Conservation (phyloP, 2,329 filamentous ascomycete species). For the Colletotrichum eremochloae region DNA sequence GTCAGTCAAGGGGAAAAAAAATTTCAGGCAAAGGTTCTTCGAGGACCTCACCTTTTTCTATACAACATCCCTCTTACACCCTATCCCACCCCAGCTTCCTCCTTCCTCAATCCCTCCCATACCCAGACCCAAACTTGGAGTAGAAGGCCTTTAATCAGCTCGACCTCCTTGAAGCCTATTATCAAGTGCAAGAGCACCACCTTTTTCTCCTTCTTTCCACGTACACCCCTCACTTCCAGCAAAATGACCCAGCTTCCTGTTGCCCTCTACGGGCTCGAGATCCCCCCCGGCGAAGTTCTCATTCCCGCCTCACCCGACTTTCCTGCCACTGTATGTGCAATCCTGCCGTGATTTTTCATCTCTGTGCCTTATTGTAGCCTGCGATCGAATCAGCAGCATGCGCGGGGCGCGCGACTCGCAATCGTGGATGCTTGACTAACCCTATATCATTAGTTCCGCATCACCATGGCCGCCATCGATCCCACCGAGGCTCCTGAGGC, state of each 20-base stretch:
- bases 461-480: conserved; percentile 98
- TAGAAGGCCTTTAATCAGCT: conserved; percentile 34
- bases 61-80: conserved; percentile 32
- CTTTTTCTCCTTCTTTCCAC: conserved; percentile 17
- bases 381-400: conserved; percentile 6
- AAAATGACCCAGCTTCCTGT: conserved; percentile 72
- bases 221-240: conserved; percentile 20
- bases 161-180: conserved; percentile 39
- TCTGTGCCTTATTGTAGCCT: background rate
- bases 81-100: conserved; percentile 35
- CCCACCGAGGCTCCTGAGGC: conserved; percentile 81
- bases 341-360: background rate
- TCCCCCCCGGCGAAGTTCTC: conserved; percentile 86
- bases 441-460: conserved; percentile 79
- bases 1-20: conserved; percentile 41
- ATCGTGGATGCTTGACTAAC: conserved; percentile 47
- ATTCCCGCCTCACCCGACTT: conserved; percentile 84
- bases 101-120: conserved; percentile 23
- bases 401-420: conserved; percentile 12
- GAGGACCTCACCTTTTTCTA: conserved; percentile 32
- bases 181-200: conserved; percentile 31
- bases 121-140: conserved; percentile 14
- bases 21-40: conserved; percentile 42
- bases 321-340: conserved; percentile 81
- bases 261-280: conserved; percentile 91